Percentiles rank a stretch among this genome's conserved stretches.
phyloP scores from a whole-genome alignment of 2,329 filamentous ascomycete genomes.

The Salinomyces thailandicus region DNA sequence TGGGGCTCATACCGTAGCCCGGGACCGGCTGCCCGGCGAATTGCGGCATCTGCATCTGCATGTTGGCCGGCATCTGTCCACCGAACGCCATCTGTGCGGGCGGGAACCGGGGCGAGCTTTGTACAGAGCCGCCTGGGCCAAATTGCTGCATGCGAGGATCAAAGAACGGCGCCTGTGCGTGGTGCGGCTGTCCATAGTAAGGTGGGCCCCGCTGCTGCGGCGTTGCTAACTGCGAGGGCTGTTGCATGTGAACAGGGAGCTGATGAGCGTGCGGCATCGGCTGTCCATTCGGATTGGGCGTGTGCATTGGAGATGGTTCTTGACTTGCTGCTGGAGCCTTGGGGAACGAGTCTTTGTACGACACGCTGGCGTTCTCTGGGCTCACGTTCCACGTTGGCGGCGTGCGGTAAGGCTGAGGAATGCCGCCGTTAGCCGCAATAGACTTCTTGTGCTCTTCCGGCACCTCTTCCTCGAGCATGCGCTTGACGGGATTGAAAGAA shows the following conservation, averaged over 20 bases:
- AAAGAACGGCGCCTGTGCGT: constrained; percentile 57
- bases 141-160: constrained; percentile 85
- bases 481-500: constrained; percentile 53
- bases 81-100: constrained; percentile 43
- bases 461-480: constrained; percentile 53
- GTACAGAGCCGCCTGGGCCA: constrained; percentile 60
- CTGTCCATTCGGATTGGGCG: constrained; percentile 46
- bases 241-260: constrained; percentile 70
- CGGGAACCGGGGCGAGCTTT: constrained; percentile 70
- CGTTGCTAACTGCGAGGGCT: constrained; percentile 56
- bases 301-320: constrained; percentile 54
- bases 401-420: constrained; percentile 76
- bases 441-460: constrained; percentile 42
- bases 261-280: constrained; percentile 75
- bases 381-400: constrained; percentile 58
- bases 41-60: constrained; percentile 33
- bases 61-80: constrained; percentile 34
- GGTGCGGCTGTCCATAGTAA: constrained; percentile 65
- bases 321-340: constrained; percentile 42
- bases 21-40: constrained; percentile 61
- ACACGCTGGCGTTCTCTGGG: constrained; percentile 64
- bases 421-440: constrained; percentile 68
- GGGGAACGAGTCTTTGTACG: constrained; percentile 73
- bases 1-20: constrained; percentile 58
- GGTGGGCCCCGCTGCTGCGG: constrained; percentile 60